Evolutionary conservation across 257 asterid species (phyloP), one percentile per base, ranked within the genome.

Genomic region (Primulina tabacum): DNA sequence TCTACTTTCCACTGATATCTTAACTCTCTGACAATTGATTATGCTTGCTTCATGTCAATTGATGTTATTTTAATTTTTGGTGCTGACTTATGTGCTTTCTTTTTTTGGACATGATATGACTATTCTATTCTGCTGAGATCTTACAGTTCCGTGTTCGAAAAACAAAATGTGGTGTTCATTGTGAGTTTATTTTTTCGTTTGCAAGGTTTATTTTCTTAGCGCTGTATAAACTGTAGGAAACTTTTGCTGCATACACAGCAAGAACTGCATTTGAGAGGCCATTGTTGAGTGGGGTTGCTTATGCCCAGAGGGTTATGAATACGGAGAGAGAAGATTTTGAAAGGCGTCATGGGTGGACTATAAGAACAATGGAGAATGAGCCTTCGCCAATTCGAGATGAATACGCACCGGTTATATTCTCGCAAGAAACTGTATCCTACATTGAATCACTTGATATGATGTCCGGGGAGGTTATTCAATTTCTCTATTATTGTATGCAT

Each of bases 201-300:
- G 37, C 68, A 43, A 14, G 6, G 9, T 52, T 17, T 32, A 26
- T 34, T 53, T 30, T 24, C 52, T 10, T 28, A 29, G 6, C 30
- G 28, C 24, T 29, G 12, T 40, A 74, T 21, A 33, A 32, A 80
- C 69, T 85, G 83, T 77, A 92, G 98, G 87, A 83, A 61, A 90
- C 97, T 4, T 92, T 92, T 81, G 98, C 97, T 37, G 92, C 76
- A 73, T 92, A 92, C 83, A 85, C 98, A 8, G 97, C 90, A 18
- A 81, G 92, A 77, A 92, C 98, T 12, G 85, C 96, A 28, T 92
- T 92, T 55, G 98, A 92, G 83, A 88, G 98, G 90, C 98, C 98
- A 57, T 75, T 92, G 75, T 38, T 92, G 76, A 92, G 90, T 71
- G 98, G 98, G 55, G 97, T 92, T 73, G 95, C 96, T 47, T 92